Percentiles rank a stretch among this genome's conserved stretches.
phyloP scores from a whole-genome alignment of 2,329 filamentous ascomycete species.

The Triangularia verruculosa region DNA sequence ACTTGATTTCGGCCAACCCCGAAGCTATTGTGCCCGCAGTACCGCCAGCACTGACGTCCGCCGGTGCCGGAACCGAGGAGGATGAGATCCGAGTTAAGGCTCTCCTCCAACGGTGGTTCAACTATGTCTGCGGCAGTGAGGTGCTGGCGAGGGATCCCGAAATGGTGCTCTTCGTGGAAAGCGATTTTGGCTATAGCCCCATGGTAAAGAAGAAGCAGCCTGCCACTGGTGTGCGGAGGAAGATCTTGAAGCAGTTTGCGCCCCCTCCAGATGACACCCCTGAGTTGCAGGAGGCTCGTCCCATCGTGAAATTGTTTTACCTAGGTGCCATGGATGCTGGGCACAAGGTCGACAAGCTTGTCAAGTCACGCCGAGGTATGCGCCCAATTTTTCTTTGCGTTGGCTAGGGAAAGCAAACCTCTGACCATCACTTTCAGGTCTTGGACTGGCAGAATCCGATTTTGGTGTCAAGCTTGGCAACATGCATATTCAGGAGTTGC shows the following conservation, averaged over 20 bases:
- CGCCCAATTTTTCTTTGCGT: neutral
- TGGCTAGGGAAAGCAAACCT: slow-evolving; percentile 26
- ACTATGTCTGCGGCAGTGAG: slow-evolving; percentile 87
- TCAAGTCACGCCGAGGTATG: slow-evolving; percentile 86
- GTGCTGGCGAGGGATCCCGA: slow-evolving; percentile 93
- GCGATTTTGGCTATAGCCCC: slow-evolving; percentile 96
- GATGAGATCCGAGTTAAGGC: slow-evolving; percentile 88
- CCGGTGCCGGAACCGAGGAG: slow-evolving; percentile 92
- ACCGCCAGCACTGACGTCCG: slow-evolving; percentile 89
- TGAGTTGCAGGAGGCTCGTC: slow-evolving; percentile 84
- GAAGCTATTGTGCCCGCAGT: slow-evolving; percentile 93
- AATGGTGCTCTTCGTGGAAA: slow-evolving; percentile 98
- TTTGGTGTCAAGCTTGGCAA: slow-evolving; percentile 85
- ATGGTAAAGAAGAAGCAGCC: slow-evolving; percentile 95
- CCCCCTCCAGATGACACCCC: slow-evolving; percentile 96
- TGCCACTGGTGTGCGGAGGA: slow-evolving; percentile 89
- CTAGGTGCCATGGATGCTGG: slow-evolving; percentile 94
- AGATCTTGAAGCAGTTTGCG: slow-evolving; percentile 97
- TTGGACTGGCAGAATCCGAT: slow-evolving; percentile 88
- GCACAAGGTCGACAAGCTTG: slow-evolving; percentile 91
- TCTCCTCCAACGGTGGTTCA: slow-evolving; percentile 90
- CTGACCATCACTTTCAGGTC: slow-evolving; percentile 52
- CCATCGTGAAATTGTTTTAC: slow-evolving; percentile 93
- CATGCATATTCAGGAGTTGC: slow-evolving; percentile 87
- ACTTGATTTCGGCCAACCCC: slow-evolving; percentile 95